Percentiles rank a stretch among this genome's conserved stretches.
Evolutionary conservation across 345 rosid species (phyloP).

Genomic region (Geranium rotundifolium): DNA sequence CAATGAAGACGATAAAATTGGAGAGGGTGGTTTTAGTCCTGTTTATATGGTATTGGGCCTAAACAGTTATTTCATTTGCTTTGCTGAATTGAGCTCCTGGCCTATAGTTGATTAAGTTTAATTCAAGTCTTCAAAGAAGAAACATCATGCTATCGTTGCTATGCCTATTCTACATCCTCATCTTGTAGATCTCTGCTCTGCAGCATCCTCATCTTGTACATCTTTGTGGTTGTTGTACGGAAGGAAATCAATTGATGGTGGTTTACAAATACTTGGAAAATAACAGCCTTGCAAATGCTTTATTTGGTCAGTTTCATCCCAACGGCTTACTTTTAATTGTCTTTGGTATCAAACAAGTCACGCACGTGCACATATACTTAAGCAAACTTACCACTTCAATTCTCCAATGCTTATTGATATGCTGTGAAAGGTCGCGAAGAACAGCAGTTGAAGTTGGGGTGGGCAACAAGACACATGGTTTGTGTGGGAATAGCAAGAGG

Average conservation of each 20-base stretch:
- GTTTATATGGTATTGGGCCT: slow-evolving; percentile 20
- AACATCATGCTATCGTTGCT: neutral
- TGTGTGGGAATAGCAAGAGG: no score
- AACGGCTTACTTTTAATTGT: no score
- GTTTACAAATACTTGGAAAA: slow-evolving; percentile 22
- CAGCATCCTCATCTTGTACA: slow-evolving; percentile 21
- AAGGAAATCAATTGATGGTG: slow-evolving; percentile 15
- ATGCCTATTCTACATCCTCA: slow-evolving; percentile 6
- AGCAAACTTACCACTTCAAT: no score
- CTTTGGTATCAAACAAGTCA: no score
- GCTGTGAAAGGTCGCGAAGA: no score
- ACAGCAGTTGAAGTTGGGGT: no score
- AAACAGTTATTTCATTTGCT: neutral
- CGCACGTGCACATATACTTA: no score
- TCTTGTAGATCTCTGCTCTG: slow-evolving; percentile 19
- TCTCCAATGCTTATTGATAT: no score
- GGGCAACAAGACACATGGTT: no score
- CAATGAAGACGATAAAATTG: slow-evolving; percentile 22
- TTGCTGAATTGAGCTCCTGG: neutral
- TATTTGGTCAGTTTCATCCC: slow-evolving; percentile 12
- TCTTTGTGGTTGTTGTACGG: slow-evolving; percentile 19
- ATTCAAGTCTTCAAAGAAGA: no score
- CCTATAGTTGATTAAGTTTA: neutral
- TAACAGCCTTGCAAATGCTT: slow-evolving; percentile 13
- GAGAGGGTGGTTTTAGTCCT: slow-evolving; percentile 35